Conservation (phyloP, 805 yeast species). For the Candida maesae region DNA sequence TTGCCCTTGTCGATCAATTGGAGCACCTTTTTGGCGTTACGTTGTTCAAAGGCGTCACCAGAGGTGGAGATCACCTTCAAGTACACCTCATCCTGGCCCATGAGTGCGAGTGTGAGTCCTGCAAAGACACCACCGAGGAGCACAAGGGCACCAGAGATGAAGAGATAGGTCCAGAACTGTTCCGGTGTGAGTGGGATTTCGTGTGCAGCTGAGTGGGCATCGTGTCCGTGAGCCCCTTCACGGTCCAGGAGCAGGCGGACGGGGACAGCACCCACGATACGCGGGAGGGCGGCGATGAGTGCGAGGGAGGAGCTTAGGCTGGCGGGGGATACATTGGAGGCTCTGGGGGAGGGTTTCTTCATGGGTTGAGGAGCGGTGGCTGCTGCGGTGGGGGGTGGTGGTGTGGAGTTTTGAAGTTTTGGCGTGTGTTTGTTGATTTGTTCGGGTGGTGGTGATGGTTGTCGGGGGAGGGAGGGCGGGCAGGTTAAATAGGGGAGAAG, state of each 20-base stretch:
- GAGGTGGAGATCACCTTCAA: conserved; percentile 83
- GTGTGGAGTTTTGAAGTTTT: too few species aligned
- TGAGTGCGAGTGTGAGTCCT: conserved; percentile 87
- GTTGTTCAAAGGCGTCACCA: conserved; percentile 72
- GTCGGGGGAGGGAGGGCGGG: too few species aligned
- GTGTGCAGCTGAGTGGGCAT: not conserved
- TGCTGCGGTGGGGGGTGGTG: too few species aligned
- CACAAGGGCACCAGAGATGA: conserved; percentile 56
- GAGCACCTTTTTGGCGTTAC: conserved; percentile 68
- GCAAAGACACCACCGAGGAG: conserved; percentile 88
- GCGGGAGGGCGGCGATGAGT: conserved; percentile 13
- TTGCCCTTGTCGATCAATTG: conserved; percentile 74
- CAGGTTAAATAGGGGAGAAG: too few species aligned
- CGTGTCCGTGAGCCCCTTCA: conserved; percentile 7
- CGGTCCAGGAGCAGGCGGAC: conserved; percentile 15
- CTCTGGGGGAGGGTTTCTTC: conserved; percentile 9
- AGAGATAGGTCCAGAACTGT: conserved; percentile 26
- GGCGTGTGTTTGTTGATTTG: not conserved
- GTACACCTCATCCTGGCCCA: conserved; percentile 98
- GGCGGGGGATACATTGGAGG: conserved; percentile 6
- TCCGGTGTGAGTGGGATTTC: conserved; percentile 15
- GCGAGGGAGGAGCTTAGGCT: conserved; percentile 8
- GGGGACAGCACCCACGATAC: too few species aligned
- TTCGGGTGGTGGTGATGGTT: too few species aligned
- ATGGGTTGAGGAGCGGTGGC: not conserved